Conservation (phyloP, 2,329 filamentous ascomycete species). For the Colletotrichum sublineola region DNA sequence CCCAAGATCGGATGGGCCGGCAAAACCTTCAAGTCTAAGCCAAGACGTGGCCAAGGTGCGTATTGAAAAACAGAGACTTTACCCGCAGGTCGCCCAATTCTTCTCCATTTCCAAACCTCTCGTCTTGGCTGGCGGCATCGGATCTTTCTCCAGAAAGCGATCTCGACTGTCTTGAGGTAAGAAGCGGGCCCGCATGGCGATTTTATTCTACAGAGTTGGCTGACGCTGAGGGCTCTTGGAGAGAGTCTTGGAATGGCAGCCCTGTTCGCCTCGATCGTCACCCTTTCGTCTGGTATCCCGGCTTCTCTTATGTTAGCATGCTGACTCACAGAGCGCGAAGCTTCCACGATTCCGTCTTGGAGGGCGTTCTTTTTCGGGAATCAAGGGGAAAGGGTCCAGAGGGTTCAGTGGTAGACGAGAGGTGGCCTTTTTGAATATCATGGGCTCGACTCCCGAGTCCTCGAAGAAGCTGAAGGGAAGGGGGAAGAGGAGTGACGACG, state of each 20-base stretch:
- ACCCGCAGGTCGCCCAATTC: neutral
- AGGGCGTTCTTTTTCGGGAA: slow-evolving; percentile 8
- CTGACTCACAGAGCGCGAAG: slow-evolving; percentile 25
- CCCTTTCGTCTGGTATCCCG: neutral
- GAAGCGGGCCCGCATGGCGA: neutral
- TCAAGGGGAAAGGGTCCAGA: slow-evolving; percentile 12
- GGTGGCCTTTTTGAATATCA: slow-evolving; percentile 14
- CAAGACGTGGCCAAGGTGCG: slow-evolving; percentile 38
- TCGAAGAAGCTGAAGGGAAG: neutral
- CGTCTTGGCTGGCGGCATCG: neutral
- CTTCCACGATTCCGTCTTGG: slow-evolving; percentile 10
- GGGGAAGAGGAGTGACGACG: neutral
- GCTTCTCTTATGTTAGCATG: slow-evolving; percentile 14
- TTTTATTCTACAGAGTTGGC: neutral
- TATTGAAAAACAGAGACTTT: slow-evolving; percentile 9
- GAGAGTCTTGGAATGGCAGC: neutral
- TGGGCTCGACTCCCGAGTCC: slow-evolving; percentile 9
- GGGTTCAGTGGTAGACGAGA: slow-evolving; percentile 22
- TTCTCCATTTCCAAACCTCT: slow-evolving; percentile 4
- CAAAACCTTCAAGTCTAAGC: slow-evolving; percentile 31
- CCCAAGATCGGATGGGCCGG: slow-evolving; percentile 38
- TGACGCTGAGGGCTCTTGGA: neutral
- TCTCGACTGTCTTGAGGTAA: neutral
- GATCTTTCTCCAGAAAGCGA: neutral
- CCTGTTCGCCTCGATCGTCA: neutral